These are phyloP conservation scores for Carex sylvatica DNA, from an alignment of 202 grass and related monocot genomes.

Conservation along the genomic window DNA sequence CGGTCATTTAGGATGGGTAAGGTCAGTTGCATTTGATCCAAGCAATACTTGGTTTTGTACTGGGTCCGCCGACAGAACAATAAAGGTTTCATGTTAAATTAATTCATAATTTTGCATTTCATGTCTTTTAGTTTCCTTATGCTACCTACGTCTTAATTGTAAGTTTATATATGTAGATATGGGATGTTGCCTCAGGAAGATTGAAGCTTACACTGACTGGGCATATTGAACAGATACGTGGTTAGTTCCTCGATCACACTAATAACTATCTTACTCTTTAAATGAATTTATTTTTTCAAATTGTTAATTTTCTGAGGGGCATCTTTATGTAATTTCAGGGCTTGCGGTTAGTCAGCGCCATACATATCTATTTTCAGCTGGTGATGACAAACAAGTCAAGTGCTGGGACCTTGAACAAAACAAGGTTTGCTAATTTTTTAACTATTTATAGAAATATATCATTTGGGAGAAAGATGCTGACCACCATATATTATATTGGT, in stretches of 20 bases:
- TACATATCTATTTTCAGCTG: constrained; percentile 98
- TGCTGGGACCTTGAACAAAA: constrained; percentile 99
- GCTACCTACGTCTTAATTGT: background rate
- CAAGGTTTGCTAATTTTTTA: constrained; percentile 55
- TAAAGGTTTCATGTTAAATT: constrained; percentile 56
- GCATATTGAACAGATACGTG: constrained; percentile 89
- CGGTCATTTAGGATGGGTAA: constrained; percentile 95
- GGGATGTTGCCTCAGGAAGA: constrained; percentile 91
- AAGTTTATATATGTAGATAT: constrained; percentile 62
- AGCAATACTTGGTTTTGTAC: constrained; percentile 96
- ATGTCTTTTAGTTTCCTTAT: background rate
- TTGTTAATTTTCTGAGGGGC: background rate
- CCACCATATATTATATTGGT: background rate
- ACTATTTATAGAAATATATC: background rate
- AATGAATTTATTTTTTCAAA: constrained; percentile 14
- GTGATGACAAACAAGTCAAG: constrained; percentile 99
- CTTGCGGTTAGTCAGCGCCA: constrained; percentile 89
- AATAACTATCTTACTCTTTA: background rate
- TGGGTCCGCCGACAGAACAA: constrained; percentile 88
- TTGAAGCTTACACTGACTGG: constrained; percentile 96
- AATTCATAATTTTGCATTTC: constrained; percentile 15
- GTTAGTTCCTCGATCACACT: constrained; percentile 39
- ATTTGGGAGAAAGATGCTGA: background rate
- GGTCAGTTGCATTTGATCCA: constrained; percentile 93
- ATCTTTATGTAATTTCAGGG: constrained; percentile 39